phyloP scores from a whole-genome alignment of 345 rosid species.

The Aethionema arabicum region DNA sequence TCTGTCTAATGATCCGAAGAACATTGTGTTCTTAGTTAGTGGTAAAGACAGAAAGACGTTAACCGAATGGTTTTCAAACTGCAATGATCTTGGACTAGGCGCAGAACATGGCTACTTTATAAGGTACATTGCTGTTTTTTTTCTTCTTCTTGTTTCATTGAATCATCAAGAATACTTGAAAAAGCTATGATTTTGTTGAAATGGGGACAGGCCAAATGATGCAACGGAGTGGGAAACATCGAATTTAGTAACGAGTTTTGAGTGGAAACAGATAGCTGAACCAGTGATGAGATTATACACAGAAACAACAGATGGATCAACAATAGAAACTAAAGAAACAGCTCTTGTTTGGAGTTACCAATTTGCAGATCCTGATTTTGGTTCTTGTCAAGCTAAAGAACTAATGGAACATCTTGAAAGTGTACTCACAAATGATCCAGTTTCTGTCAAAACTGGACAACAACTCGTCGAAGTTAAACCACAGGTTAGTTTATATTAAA shows the following conservation, averaged over 20 bases:
- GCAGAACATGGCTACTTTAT: conserved; percentile 88
- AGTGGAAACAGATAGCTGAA: conserved; percentile 94
- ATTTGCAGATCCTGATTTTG: conserved; percentile 92
- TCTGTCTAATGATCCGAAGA: conserved; percentile 71
- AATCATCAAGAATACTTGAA: conserved; percentile 3
- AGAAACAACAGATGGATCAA: conserved; percentile 93
- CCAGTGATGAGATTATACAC: conserved; percentile 91
- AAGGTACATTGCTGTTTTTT: conserved; percentile 47
- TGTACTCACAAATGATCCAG: conserved; percentile 88
- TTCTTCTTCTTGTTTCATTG: neutral
- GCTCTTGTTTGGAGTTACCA: conserved; percentile 84
- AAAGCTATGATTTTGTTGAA: conserved; percentile 8
- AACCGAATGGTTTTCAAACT: conserved; percentile 71
- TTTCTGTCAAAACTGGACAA: conserved; percentile 84
- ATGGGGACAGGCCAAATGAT: conserved; percentile 52
- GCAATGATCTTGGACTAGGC: conserved; percentile 74
- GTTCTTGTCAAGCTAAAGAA: conserved; percentile 97
- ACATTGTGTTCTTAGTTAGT: conserved; percentile 82
- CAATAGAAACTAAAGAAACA: conserved; percentile 87
- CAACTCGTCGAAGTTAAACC: conserved; percentile 96
- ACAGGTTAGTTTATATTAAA: conserved; percentile 55
- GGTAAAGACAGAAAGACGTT: conserved; percentile 72
- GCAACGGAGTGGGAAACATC: conserved; percentile 80
- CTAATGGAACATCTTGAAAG: conserved; percentile 93
- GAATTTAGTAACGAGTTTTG: conserved; percentile 58